A percentile compares a stretch with the other conserved stretches of the same genome.
These are phyloP conservation scores for Trichoderma atrobrunneum DNA, from an alignment of 2,329 filamentous ascomycete species.

Conservation along the genomic window DNA sequence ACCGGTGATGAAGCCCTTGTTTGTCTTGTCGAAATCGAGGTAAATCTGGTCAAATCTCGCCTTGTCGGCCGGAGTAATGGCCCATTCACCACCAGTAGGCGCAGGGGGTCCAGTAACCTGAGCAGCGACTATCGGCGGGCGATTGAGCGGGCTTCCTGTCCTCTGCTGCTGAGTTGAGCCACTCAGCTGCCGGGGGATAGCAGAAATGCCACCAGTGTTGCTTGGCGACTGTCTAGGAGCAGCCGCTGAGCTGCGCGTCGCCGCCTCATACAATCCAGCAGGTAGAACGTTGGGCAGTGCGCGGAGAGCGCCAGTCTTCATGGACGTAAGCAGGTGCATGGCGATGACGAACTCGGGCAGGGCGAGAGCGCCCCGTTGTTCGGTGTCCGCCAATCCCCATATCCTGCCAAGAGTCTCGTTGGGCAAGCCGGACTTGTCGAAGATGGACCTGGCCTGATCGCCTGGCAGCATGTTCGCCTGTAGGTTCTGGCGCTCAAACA, in stretches of 20 bases:
- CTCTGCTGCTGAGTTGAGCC: constrained; percentile 65
- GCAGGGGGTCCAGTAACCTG: constrained; percentile 29
- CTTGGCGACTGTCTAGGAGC: constrained; percentile 49
- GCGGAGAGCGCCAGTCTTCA: constrained; percentile 79
- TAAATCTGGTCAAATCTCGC: constrained; percentile 84
- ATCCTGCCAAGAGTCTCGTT: constrained; percentile 92
- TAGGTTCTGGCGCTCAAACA: constrained; percentile 87
- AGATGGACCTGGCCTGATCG: constrained; percentile 87
- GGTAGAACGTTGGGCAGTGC: constrained; percentile 78
- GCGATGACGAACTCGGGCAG: constrained; percentile 94
- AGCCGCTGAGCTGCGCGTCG: constrained; percentile 61
- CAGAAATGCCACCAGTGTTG: constrained; percentile 54
- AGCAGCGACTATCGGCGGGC: constrained; percentile 44
- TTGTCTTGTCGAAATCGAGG: constrained; percentile 73
- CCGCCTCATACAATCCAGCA: constrained; percentile 84
- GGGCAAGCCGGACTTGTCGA: constrained; percentile 85
- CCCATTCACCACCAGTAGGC: constrained; percentile 60
- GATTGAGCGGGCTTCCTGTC: constrained; percentile 57
- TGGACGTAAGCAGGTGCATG: constrained; percentile 93
- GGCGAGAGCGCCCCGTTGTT: constrained; percentile 83
- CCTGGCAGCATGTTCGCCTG: constrained; percentile 72
- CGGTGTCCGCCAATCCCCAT: constrained; percentile 92
- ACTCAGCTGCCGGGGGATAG: constrained; percentile 80
- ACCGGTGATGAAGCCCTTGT: constrained; percentile 81
- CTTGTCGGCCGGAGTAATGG: constrained; percentile 81